phyloP scores from a whole-genome alignment of 2,329 filamentous ascomycete species.

The Fusarium pininemorale region DNA sequence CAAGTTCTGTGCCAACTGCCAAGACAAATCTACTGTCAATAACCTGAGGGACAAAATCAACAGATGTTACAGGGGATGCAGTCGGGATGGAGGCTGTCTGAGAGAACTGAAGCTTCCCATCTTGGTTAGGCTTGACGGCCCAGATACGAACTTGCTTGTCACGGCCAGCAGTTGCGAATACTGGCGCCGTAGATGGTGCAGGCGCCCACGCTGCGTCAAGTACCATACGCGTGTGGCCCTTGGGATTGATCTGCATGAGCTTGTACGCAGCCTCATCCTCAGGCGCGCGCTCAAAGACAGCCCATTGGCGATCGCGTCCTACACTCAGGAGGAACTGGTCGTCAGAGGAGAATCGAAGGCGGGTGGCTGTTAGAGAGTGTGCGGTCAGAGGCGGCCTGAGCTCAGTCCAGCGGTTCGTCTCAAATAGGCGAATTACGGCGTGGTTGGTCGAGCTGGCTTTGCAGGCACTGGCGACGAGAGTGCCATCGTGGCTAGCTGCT shows the following conservation, averaged over 20 bases:
- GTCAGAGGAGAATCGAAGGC: slow-evolving; percentile 80
- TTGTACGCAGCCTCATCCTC: slow-evolving; percentile 58
- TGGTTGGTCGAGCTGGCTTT: slow-evolving; percentile 93
- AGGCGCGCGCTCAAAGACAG: slow-evolving; percentile 71
- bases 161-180: slow-evolving; percentile 88
- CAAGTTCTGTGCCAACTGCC: slow-evolving; percentile 67
- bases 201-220: slow-evolving; percentile 87
- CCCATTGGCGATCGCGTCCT: slow-evolving; percentile 91
- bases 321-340: slow-evolving; percentile 84
- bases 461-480: slow-evolving; percentile 88
- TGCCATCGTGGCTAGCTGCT: slow-evolving; percentile 78
- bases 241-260: slow-evolving; percentile 73
- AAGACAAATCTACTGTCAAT: slow-evolving; percentile 52
- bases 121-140: slow-evolving; percentile 51
- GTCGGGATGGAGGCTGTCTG: slow-evolving; percentile 64
- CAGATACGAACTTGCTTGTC: slow-evolving; percentile 87
- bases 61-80: slow-evolving; percentile 72
- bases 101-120: slow-evolving; percentile 53
- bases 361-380: slow-evolving; percentile 86
- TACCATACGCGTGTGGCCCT: slow-evolving; percentile 93
- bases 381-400: slow-evolving; percentile 83
- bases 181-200: slow-evolving; percentile 48
- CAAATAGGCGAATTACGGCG: slow-evolving; percentile 91
- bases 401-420: slow-evolving; percentile 88
- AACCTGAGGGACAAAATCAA: slow-evolving; percentile 67